Evolutionary conservation across 2,329 filamentous ascomycete genomes (phyloP).

Genomic region (Colletotrichum brevisporum): DNA sequence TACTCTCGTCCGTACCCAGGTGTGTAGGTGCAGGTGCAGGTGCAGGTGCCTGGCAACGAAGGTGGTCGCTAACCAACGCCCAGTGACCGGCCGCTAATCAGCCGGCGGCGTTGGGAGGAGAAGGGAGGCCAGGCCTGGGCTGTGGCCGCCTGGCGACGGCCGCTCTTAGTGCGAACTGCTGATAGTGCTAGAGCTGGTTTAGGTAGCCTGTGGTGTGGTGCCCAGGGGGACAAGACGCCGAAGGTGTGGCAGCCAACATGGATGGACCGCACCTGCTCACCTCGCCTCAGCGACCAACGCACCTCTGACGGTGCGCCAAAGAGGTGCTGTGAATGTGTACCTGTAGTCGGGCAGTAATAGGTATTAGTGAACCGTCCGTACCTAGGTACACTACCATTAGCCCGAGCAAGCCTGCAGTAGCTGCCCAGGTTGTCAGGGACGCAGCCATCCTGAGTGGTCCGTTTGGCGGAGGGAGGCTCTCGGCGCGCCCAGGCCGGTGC

Average conservation of each 20-base stretch:
- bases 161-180: conserved; percentile 34
- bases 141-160: conserved; percentile 26
- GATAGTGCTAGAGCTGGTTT: conserved; percentile 13
- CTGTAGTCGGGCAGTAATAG: not conserved
- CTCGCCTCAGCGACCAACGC: conserved; percentile 20
- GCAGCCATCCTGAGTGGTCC: conserved; percentile 18
- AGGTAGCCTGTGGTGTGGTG: not conserved
- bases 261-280: not conserved
- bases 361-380: not conserved
- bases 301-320: not conserved
- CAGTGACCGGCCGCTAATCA: conserved; percentile 17
- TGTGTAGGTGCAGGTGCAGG: too few species aligned
- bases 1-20: too few species aligned
- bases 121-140: conserved; percentile 26
- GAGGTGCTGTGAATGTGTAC: not conserved
- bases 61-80: conserved; percentile 30
- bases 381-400: not conserved
- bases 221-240: not conserved
- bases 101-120: conserved; percentile 2
- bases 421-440: conserved; percentile 31
- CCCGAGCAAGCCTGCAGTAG: conserved; percentile 8
- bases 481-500: conserved; percentile 3
- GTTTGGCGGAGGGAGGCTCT: conserved; percentile 19
- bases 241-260: conserved; percentile 32
- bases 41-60: not conserved